These are phyloP conservation scores for Salvia sclarea DNA, from an alignment of 305 asterid genomes.

Conservation along the genomic window DNA sequence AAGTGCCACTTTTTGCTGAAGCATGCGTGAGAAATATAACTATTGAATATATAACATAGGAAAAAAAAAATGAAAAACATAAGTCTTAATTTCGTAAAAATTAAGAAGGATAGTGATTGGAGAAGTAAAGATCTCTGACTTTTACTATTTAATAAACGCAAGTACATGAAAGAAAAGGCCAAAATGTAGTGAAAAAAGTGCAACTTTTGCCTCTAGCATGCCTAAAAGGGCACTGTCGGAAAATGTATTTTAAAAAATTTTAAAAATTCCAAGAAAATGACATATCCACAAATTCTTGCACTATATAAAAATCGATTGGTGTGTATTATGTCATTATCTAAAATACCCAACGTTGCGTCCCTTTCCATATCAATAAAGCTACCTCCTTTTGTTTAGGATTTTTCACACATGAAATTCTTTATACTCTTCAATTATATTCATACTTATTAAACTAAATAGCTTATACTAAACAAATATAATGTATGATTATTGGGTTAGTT, in stretches of 20 bases:
- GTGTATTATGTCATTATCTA: constrained; percentile 27
- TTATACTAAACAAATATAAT: no score
- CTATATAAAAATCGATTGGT: constrained; percentile 22
- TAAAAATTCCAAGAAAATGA: constrained; percentile 25
- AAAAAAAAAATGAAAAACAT: background rate
- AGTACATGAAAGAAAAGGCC: background rate
- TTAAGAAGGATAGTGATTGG: no score
- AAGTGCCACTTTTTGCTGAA: background rate
- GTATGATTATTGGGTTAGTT: no score
- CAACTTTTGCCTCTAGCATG: constrained; percentile 3
- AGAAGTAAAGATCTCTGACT: background rate
- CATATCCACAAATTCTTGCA: constrained; percentile 1
- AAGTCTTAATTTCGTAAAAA: background rate
- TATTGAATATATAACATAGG: background rate
- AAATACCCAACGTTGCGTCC: constrained; percentile 30
- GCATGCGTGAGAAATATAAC: background rate
- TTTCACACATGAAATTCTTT: background rate
- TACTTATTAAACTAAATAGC: no score
- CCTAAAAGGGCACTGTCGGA: constrained; percentile 21
- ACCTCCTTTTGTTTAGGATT: background rate
- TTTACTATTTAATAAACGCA: background rate
- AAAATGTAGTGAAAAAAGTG: background rate
- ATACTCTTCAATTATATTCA: no score
- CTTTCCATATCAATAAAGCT: no score
- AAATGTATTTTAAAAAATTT: background rate